These are phyloP conservation scores for Xanthoconium purpureum DNA, from an alignment of 768 basidiomycete species.

Conservation along the genomic window DNA sequence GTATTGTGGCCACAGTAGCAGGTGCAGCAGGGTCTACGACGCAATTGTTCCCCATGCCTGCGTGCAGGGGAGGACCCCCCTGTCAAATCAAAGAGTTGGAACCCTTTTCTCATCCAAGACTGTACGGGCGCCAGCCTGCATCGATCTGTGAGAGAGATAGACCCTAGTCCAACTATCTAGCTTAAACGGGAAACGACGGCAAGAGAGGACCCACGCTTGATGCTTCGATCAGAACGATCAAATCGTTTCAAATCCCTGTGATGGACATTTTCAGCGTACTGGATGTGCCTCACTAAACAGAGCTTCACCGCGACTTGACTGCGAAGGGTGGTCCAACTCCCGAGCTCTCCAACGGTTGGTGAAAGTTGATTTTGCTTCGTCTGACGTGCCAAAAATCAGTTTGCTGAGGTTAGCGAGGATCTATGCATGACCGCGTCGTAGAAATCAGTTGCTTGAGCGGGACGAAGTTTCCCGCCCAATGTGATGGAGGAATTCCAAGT, in stretches of 20 bases:
- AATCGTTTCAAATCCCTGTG: conserved; percentile 1
- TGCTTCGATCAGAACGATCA: conserved; percentile 3
- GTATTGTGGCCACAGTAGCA: neutral
- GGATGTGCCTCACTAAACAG: neutral
- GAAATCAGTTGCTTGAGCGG: conserved; percentile 2
- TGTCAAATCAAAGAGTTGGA: neutral
- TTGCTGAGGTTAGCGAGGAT: neutral
- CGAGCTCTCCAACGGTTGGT: conserved; percentile 11
- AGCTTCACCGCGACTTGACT: neutral
- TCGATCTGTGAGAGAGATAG: conserved; percentile 10
- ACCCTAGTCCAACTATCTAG: neutral
- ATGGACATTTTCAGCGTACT: neutral
- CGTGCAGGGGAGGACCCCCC: neutral
- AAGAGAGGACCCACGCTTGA: conserved; percentile 7
- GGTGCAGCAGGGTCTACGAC: neutral
- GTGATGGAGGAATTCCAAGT: neutral
- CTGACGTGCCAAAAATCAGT: neutral
- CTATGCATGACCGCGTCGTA: neutral
- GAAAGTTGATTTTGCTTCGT: neutral
- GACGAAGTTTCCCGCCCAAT: neutral
- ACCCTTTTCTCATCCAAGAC: conserved; percentile 1
- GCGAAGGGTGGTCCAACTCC: neutral
- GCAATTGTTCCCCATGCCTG: neutral
- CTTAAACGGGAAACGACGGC: conserved; percentile 18
- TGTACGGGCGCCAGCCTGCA: neutral